phyloP scores from a whole-genome alignment of 306 rosid species.

The Cucurbita maxima region DNA sequence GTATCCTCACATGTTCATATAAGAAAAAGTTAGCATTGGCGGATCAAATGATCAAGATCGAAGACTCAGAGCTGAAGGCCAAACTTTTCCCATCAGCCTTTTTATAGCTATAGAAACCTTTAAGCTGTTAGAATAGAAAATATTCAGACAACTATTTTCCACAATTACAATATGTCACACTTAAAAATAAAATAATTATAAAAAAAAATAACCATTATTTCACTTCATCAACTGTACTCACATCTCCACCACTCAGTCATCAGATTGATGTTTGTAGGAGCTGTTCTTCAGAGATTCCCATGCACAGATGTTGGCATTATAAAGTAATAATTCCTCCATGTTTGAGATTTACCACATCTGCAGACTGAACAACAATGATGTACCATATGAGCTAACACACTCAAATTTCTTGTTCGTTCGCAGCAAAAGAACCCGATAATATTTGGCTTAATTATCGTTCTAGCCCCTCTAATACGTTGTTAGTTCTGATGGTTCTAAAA shows the following conservation, averaged over 20 bases:
- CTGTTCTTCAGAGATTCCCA: not conserved
- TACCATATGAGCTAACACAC: not conserved
- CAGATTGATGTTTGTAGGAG: not conserved
- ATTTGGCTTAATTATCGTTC: not conserved
- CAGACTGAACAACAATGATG: not conserved
- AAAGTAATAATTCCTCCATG: not conserved
- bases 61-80: not conserved
- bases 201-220: not conserved
- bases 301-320: not conserved
- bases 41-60: not conserved
- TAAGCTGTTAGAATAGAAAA: not conserved
- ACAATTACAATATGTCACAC: conserved; percentile 6
- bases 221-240: not conserved
- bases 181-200: not conserved
- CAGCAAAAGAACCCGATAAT: not conserved
- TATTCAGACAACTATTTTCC: not conserved
- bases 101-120: not conserved
- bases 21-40: not conserved
- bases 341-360: conserved; percentile 5
- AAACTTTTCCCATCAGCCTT: not conserved
- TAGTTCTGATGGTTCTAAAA: not conserved
- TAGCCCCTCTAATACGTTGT: not conserved
- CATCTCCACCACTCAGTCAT: not conserved
- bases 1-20: not conserved
- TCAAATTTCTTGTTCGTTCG: not conserved